Conservation (phyloP, 305 asterid genomes). For the Striga hermonthica region DNA sequence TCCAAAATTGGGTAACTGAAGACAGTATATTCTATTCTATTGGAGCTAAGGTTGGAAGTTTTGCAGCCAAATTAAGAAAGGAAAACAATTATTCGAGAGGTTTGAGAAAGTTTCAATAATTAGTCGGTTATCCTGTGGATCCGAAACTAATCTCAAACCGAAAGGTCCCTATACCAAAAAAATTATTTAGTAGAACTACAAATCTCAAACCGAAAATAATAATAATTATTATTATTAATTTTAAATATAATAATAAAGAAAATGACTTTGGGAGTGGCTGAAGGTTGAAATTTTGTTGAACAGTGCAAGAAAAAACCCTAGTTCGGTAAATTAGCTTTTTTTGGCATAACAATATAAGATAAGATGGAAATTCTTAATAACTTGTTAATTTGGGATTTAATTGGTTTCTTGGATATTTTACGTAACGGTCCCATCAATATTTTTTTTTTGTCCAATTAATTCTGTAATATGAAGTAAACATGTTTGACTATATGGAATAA, state of each 20-base stretch:
- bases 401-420: no score
- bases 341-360: neutral
- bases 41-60: neutral
- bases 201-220: neutral
- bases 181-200: neutral
- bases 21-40: neutral
- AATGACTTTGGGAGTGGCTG: neutral
- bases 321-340: neutral
- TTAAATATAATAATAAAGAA: neutral
- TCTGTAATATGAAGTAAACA: no score
- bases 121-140: no score
- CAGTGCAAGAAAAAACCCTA: neutral
- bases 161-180: no score
- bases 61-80: neutral
- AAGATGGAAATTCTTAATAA: no score
- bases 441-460: no score
- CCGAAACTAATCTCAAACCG: no score
- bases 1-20: slow-evolving; percentile 26
- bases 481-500: no score
- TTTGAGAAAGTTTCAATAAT: neutral
- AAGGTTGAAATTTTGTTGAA: neutral
- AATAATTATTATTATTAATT: neutral
- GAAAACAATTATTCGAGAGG: neutral
- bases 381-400: no score
- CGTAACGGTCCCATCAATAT: no score